Base-by-base conservation (phyloP, 257 asterid genomes). In the Hygrophila difformis region DNA sequence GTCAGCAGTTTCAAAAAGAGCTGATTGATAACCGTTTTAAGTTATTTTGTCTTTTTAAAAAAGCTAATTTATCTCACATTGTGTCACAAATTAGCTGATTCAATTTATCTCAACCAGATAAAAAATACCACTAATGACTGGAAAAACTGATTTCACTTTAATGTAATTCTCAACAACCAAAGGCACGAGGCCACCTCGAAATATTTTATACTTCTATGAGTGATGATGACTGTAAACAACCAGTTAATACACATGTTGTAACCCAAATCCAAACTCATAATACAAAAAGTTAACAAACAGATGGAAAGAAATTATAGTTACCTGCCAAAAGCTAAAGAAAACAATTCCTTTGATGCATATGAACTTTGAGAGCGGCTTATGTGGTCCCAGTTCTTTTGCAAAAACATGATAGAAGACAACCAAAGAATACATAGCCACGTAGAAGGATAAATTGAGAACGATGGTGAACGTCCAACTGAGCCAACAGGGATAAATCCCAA, bases 261-360 rank as follows among this genome's bases (percentile, higher is more conserved):
- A 0, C 10, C 16, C 11, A 18, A 15, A 29, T 18, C 37, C 24
- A 18, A 20, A 49, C 13, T 10, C 14, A 33, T 15, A n/a, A 20
- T 54, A 23, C 34, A 51, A 15, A 52, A 12, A 35, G n/a, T 18
- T 12, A 49, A 20, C 35, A 29, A 41, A 34, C 29, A 7, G 18
- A 21, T 18, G n/a, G 4, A 3, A 10, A 15, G 13, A 55, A 40
- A 44, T 12, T 0, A 41, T 6, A 9, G 1, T 53, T 63, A 88
- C 97, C 97, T 89, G 98, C 96, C 96, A 89, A 61, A 82, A 85
- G 74, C 86, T 59, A 82, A 89, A 82, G 94, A 89, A 89, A 57
- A 89, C 93, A 15, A 79, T 70, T 54, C 96, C 94, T 56, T 69
- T 69, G 83, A 85, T 75, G 74, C 96, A 82, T 57, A 89, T 66